Conservation (phyloP, 2,329 filamentous ascomycete species). For the Colletotrichum liriopes region DNA sequence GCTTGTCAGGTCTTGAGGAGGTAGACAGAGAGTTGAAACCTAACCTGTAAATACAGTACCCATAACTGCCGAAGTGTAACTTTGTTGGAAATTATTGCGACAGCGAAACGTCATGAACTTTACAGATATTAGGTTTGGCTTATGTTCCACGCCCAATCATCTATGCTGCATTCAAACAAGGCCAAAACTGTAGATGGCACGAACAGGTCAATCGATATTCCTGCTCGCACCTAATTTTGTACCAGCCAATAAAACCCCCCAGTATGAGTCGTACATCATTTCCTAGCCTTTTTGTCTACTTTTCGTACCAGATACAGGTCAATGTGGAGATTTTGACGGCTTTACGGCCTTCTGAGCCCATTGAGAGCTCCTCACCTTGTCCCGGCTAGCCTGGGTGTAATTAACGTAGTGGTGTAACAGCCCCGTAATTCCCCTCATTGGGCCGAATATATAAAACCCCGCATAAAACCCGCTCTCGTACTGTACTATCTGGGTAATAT, state of each 20-base stretch:
- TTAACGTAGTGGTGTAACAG: conserved; percentile 11
- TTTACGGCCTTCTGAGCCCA: neutral
- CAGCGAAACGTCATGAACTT: neutral
- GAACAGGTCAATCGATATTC: neutral
- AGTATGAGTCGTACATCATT: neutral
- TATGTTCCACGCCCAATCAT: neutral
- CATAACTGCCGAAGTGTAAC: neutral
- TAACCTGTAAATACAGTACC: conserved; percentile 4
- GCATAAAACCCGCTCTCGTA: neutral
- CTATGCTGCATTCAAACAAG: neutral
- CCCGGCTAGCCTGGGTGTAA: neutral
- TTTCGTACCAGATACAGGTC: neutral
- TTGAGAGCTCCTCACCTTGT: neutral
- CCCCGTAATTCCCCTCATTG: conserved; percentile 16
- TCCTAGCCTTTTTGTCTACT: neutral
- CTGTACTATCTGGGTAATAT: too few species aligned
- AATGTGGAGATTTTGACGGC: neutral
- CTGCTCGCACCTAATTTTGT: neutral
- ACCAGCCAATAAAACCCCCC: neutral
- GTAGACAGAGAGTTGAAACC: conserved; percentile 37
- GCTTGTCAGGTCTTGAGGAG: conserved; percentile 45
- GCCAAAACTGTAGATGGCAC: neutral
- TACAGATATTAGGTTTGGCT: neutral
- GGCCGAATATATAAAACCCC: conserved; percentile 23
- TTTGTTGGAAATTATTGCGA: neutral